Conservation (phyloP, 805 yeast species). For the Pichia occidentalis region DNA sequence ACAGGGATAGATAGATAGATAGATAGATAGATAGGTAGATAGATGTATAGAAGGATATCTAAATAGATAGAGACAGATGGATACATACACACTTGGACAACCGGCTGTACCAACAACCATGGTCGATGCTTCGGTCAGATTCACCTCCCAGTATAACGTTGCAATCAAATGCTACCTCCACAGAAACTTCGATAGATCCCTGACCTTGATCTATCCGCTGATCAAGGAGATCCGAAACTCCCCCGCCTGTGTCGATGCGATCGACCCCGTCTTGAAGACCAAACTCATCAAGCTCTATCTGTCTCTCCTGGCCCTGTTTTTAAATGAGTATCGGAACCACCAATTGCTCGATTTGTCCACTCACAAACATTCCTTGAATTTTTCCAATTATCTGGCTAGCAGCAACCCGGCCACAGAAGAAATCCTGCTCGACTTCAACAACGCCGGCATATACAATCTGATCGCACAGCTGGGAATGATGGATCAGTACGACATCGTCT, state of each 20-base stretch:
- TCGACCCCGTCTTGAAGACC: conserved; percentile 10
- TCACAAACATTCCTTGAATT: not conserved
- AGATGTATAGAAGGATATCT: too few relatives aligned
- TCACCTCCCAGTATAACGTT: conserved; percentile 29
- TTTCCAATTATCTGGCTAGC: not conserved
- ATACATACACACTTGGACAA: too few relatives aligned
- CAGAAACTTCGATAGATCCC: conserved; percentile 25
- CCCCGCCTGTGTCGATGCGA: conserved; percentile 11
- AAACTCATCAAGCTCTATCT: conserved; percentile 21
- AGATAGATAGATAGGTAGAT: too few relatives aligned
- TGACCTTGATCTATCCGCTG: conserved; percentile 22
- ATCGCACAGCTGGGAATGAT: conserved; percentile 8
- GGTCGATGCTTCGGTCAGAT: conserved; percentile 7
- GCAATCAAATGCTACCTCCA: conserved; percentile 38
- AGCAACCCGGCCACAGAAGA: not conserved
- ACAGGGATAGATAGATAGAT: too few relatives aligned
- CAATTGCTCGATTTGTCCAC: not conserved
- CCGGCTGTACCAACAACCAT: too few relatives aligned
- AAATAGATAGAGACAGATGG: too few relatives aligned
- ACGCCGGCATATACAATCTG: conserved; percentile 1
- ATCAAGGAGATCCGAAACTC: conserved; percentile 13
- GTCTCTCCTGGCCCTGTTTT: not conserved
- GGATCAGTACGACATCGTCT: conserved; percentile 23
- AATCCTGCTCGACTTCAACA: conserved; percentile 1
- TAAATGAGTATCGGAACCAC: conserved; percentile 1